Evolutionary conservation across 805 yeast genomes (phyloP).

Genomic region (Wickerhamiella alocasiicola): DNA sequence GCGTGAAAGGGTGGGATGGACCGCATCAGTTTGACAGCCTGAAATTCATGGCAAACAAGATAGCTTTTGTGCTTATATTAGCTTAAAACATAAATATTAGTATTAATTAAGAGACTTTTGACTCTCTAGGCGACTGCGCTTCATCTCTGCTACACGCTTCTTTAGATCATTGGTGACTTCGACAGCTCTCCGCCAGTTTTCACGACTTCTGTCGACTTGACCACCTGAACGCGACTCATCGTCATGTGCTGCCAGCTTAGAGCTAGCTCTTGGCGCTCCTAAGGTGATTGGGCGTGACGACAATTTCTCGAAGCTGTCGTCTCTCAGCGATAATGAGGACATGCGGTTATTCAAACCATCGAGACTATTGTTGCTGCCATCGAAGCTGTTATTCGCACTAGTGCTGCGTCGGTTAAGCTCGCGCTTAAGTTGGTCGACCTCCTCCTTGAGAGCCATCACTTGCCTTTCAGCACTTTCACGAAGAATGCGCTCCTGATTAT

Average conservation of each 20-base stretch:
- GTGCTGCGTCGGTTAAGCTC: constrained; percentile 4
- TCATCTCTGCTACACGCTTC: constrained; percentile 83
- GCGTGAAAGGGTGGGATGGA: no score
- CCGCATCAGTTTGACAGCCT: no score
- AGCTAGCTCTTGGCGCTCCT: not conserved
- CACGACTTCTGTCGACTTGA: constrained; percentile 19
- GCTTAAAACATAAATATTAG: no score
- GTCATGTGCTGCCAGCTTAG: not conserved
- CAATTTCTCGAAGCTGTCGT: not conserved
- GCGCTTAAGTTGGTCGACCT: constrained; percentile 1
- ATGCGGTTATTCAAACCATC: constrained; percentile 5
- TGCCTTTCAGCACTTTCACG: constrained; percentile 6
- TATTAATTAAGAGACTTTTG: not conserved
- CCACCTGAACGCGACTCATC: not conserved
- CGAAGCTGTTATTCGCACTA: constrained; percentile 2
- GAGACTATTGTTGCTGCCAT: constrained; percentile 3
- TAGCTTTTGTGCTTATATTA: no score
- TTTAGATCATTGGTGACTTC: constrained; percentile 77
- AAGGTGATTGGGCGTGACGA: constrained; percentile 6
- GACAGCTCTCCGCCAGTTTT: constrained; percentile 78
- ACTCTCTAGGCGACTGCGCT: constrained; percentile 23
- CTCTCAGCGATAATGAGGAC: constrained; percentile 1
- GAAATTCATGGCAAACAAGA: no score
- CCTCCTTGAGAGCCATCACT: not conserved
- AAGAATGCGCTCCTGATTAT: constrained; percentile 5